These are phyloP conservation scores for Ceratocystis ficicola DNA, from an alignment of 2,329 filamentous ascomycete genomes.

Conservation along the genomic window DNA sequence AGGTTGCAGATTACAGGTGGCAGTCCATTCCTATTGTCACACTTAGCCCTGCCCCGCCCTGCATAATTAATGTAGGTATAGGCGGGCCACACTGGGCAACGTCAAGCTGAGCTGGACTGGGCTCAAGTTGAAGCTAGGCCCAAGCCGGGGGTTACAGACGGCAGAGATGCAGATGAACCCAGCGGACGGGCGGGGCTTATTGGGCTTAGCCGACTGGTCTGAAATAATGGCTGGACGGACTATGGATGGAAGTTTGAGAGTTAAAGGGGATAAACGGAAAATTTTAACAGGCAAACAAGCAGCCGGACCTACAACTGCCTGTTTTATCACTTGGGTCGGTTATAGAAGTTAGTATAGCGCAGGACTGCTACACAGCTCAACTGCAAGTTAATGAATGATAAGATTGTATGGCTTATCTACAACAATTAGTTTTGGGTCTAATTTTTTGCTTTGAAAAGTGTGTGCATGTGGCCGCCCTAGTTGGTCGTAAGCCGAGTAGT, in stretches of 20 bases:
- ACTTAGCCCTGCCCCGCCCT: not conserved
- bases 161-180: not conserved
- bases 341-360: slow-evolving; percentile 1
- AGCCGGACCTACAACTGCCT: not conserved
- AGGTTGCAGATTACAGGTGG: slow-evolving; percentile 5
- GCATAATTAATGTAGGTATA: not conserved
- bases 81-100: not conserved
- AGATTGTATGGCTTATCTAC: slow-evolving; percentile 2
- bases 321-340: not conserved
- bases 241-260: not conserved
- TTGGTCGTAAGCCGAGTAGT: too few relatives aligned
- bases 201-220: not conserved
- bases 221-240: not conserved
- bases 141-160: not conserved
- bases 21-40: not conserved
- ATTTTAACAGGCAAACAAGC: not conserved
- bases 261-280: not conserved
- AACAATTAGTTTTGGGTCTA: not conserved
- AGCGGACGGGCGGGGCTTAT: not conserved
- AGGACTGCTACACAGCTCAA: not conserved
- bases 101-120: not conserved
- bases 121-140: not conserved
- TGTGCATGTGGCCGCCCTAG: too few relatives aligned
- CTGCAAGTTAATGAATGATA: slow-evolving; percentile 1
- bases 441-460: too few relatives aligned